Percentiles rank a stretch among this genome's conserved stretches.
phyloP scores from a whole-genome alignment of 139 green algal genomes.

The Closterium sp. region DNA sequence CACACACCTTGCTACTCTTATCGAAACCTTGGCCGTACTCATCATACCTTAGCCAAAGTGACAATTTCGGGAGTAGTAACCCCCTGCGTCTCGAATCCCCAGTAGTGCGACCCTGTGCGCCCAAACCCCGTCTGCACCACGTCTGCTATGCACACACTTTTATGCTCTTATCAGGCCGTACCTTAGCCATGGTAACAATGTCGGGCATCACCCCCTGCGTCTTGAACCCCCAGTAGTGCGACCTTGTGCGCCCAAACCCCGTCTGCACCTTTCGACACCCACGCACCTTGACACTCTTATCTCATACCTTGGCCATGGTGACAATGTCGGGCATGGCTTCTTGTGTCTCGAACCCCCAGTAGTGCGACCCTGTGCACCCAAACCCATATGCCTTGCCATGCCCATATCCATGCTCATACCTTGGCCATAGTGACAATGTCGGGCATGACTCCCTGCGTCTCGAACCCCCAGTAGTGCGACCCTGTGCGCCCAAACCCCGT shows the following conservation, averaged over 20 bases:
- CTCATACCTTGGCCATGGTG: slow-evolving; percentile 79
- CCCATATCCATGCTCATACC: not conserved
- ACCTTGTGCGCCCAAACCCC: not conserved
- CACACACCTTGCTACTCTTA: not conserved
- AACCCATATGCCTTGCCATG: not conserved
- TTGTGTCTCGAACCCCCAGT: slow-evolving; percentile 89
- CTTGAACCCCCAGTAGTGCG: no score
- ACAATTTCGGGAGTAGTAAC: slow-evolving; percentile 88
- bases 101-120: slow-evolving; percentile 85
- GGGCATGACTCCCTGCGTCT: slow-evolving; percentile 75
- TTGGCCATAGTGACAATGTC: slow-evolving; percentile 97
- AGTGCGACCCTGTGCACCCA: slow-evolving; percentile 61
- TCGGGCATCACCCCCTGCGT: no score
- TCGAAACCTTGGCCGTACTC: no score
- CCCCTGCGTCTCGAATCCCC: slow-evolving; percentile 84
- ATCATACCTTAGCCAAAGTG: slow-evolving; percentile 79
- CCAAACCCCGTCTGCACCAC: slow-evolving; percentile 98
- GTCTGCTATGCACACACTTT: slow-evolving; percentile 93
- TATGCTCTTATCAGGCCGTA: not conserved
- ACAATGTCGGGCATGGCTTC: slow-evolving; percentile 86
- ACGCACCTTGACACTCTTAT: not conserved
- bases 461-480: slow-evolving; percentile 92
- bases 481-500: slow-evolving; percentile 93
- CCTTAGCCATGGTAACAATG: no score
- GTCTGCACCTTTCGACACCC: slow-evolving; percentile 54